Base-by-base conservation (phyloP, 2,329 filamentous ascomycete species). In the Dryadomyces quercus-mongolicae region DNA sequence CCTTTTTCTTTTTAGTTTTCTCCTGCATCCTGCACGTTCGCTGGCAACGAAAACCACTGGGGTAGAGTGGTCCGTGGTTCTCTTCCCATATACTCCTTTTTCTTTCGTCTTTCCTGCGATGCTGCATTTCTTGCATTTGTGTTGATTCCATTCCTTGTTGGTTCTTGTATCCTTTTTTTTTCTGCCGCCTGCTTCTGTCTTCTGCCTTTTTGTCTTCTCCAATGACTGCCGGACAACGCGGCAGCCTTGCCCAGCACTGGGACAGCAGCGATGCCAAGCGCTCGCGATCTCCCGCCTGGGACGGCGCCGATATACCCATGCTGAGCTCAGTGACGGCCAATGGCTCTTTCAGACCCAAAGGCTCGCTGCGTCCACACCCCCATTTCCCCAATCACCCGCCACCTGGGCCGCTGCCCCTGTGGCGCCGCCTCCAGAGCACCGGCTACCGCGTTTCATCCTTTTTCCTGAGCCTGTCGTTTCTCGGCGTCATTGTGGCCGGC, bases 331-430 rank as follows among this genome's bases (percentile, higher is more conserved):
- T 40, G 42, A 44, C 42, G 12, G 42, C 42, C 42, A 44, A 16
- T 44, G 16, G n/a, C 15, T 1, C 47, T 36, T n/a, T 13, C 31
- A 36, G 47, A 10, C 31, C 69, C 83, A 82, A 1, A 82, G 47
- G 47, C 7, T 13, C 31, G 4, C 15, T 82, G 8, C 77, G 81
- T 59, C 91, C 87, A 2, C 84, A 91, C 60, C 86, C 88, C 3
- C 71, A 95, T 5, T 96, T 96, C 60, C 90, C 90, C 6, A 87
- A 88, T 2, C 68, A 95, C 9, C 90, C 90, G 0, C 72, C 88
- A 1, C 95, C 95, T 62, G 87, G 87, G 0, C 85, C 88, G 0
- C 82, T 89, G 0, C 84, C 85, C 0, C 52, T 78, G 0, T 55
- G 84, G n/a, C 76, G 82, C 49, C 74, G 80, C 36, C 36, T 89